Percentiles rank a stretch among this genome's conserved stretches.
phyloP scores from a whole-genome alignment of 2,329 filamentous ascomycete genomes.

The Clonostachys byssicola region DNA sequence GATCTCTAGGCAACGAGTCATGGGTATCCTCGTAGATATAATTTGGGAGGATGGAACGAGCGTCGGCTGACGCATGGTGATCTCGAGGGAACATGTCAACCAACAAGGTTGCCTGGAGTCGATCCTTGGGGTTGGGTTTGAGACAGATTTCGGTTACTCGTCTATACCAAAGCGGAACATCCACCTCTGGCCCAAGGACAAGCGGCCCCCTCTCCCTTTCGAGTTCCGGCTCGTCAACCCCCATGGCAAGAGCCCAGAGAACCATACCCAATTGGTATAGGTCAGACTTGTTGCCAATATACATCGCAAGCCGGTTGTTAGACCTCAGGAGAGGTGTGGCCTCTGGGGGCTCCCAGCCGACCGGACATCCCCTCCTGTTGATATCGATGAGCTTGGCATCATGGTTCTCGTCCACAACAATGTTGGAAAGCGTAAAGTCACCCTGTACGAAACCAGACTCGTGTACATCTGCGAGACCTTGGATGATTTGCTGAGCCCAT shows the following conservation, averaged over 20 bases:
- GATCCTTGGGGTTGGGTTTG: slow-evolving; percentile 65
- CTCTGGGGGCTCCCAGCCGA: slow-evolving; percentile 97
- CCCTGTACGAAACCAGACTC: slow-evolving; percentile 96
- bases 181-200: slow-evolving; percentile 47
- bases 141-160: slow-evolving; percentile 74
- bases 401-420: slow-evolving; percentile 81
- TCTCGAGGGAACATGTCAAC: slow-evolving; percentile 60
- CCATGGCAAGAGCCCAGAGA: slow-evolving; percentile 83
- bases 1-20: not conserved
- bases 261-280: slow-evolving; percentile 97
- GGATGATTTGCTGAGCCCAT: slow-evolving; percentile 90
- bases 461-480: slow-evolving; percentile 87
- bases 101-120: slow-evolving; percentile 70
- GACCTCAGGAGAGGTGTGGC: slow-evolving; percentile 80
- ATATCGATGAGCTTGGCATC: slow-evolving; percentile 98
- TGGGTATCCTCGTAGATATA: slow-evolving; percentile 17
- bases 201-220: slow-evolving; percentile 70
- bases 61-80: slow-evolving; percentile 3
- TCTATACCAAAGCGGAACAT: slow-evolving; percentile 77
- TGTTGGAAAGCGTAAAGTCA: slow-evolving; percentile 95
- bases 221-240: slow-evolving; percentile 85
- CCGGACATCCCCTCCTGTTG: slow-evolving; percentile 92
- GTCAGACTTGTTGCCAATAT: slow-evolving; percentile 97
- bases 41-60: slow-evolving; percentile 20
- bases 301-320: slow-evolving; percentile 90